Conservation (phyloP, 805 yeast genomes). For the Candida krabiensis region DNA sequence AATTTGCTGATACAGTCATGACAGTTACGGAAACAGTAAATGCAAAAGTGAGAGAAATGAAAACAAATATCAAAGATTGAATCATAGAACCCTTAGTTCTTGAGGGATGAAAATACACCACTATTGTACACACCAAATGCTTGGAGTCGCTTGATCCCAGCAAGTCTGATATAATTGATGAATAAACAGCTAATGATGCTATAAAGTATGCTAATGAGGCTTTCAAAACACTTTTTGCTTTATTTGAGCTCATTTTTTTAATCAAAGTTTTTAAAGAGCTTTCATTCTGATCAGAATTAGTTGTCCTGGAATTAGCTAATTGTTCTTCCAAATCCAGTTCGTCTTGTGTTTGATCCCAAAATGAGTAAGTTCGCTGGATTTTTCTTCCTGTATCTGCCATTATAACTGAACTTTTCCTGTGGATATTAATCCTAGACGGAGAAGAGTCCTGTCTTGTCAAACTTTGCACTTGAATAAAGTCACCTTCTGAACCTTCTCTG, state of each 20-base stretch:
- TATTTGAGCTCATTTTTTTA: slow-evolving; percentile 3
- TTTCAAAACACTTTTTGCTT: slow-evolving; percentile 44
- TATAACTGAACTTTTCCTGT: slow-evolving; percentile 39
- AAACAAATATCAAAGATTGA: slow-evolving; percentile 66
- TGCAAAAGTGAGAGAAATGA: slow-evolving; percentile 52
- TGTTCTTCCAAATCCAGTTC: slow-evolving; percentile 18
- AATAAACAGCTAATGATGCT: slow-evolving; percentile 73
- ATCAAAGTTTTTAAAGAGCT: neutral
- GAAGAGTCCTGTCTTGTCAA: slow-evolving; percentile 14
- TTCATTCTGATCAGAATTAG: slow-evolving; percentile 11
- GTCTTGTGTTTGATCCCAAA: slow-evolving; percentile 27
- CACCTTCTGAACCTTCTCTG: slow-evolving; percentile 2
- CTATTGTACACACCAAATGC: slow-evolving; percentile 79
- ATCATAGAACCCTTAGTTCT: slow-evolving; percentile 79
- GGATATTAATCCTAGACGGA: slow-evolving; percentile 17
- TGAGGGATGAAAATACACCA: slow-evolving; percentile 83
- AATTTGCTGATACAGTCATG: slow-evolving; percentile 48
- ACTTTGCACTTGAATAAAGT: slow-evolving; percentile 4
- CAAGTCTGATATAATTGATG: slow-evolving; percentile 44
- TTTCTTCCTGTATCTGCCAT: slow-evolving; percentile 45
- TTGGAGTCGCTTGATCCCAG: slow-evolving; percentile 71
- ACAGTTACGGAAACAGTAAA: slow-evolving; percentile 52
- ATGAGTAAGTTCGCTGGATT: slow-evolving; percentile 29
- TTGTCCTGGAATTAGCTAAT: slow-evolving; percentile 7
- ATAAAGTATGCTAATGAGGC: slow-evolving; percentile 73